Percentiles rank a stretch among this genome's conserved stretches.
phyloP scores from a whole-genome alignment of 2,329 filamentous ascomycete species.

The Laburnicola sp. region DNA sequence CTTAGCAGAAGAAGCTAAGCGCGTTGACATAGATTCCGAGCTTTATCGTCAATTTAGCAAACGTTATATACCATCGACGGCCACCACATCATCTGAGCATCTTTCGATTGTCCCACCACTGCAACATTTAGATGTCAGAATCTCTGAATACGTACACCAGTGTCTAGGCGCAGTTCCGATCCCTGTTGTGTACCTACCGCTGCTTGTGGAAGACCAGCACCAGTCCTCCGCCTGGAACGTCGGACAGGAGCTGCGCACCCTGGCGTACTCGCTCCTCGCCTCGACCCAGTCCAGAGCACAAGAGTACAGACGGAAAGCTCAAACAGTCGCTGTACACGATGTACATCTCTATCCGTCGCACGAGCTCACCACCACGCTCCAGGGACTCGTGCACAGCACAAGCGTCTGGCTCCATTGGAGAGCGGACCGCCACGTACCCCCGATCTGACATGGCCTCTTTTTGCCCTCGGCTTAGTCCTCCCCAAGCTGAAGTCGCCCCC shows the following conservation, averaged over 20 bases:
- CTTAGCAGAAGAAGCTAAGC: conserved; percentile 28
- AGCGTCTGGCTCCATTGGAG: conserved; percentile 23
- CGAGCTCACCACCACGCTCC: conserved; percentile 3
- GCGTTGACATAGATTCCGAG: conserved; percentile 18
- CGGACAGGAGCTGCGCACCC: conserved; percentile 40
- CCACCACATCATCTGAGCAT: conserved; percentile 1
- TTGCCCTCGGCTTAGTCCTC: conserved; percentile 28
- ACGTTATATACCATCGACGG: conserved; percentile 28
- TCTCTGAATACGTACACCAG: conserved; percentile 39
- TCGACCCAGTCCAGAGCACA: conserved; percentile 22
- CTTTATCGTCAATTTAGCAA: conserved; percentile 36
- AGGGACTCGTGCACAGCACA: conserved; percentile 21
- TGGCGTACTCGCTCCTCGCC: conserved; percentile 46
- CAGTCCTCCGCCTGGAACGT: conserved; percentile 49
- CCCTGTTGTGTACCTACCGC: conserved; percentile 63
- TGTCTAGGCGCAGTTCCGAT: conserved; percentile 20
- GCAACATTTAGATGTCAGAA: conserved; percentile 37
- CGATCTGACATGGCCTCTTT: conserved; percentile 30
- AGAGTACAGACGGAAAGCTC: conserved; percentile 47
- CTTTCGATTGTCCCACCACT: conserved; percentile 8
- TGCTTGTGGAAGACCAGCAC: conserved; percentile 57
- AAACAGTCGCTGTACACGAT: conserved; percentile 28
- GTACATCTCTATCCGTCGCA: conserved; percentile 12
- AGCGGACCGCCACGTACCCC: conserved; percentile 10
- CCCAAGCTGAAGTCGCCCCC: conserved; percentile 27